phyloP scores from a whole-genome alignment of 192 early-diverging fungal genomes.

The Chytriomyces confervae region DNA sequence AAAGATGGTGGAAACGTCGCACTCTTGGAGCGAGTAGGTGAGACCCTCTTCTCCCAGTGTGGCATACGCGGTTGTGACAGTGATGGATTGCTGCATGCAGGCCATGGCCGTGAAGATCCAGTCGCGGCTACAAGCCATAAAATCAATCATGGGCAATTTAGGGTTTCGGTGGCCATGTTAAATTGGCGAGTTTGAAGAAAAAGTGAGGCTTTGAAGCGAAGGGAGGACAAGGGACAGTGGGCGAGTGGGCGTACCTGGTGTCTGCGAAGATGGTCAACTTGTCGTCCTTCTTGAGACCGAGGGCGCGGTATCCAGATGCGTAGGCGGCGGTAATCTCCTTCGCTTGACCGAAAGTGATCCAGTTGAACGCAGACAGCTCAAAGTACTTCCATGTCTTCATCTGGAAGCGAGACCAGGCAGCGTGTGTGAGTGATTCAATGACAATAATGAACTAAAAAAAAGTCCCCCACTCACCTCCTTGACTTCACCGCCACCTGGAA shows the following conservation, averaged over 20 bases:
- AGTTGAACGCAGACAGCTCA: slow-evolving; percentile 76
- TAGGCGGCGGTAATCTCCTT: slow-evolving; percentile 57
- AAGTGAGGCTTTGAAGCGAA: neutral
- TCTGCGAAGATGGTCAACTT: slow-evolving; percentile 52
- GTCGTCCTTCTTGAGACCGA: slow-evolving; percentile 57
- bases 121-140: slow-evolving; percentile 43
- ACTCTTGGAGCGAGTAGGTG: slow-evolving; percentile 81
- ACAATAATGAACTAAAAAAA: no score
- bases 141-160: neutral
- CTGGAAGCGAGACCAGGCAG: slow-evolving; percentile 14
- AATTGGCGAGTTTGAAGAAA: no score
- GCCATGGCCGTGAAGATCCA: slow-evolving; percentile 71
- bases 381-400: slow-evolving; percentile 83
- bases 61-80: slow-evolving; percentile 76
- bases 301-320: slow-evolving; percentile 74
- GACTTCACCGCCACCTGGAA: slow-evolving; percentile 56
- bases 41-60: slow-evolving; percentile 87
- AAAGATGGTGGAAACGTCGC: slow-evolving; percentile 74
- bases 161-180: no score
- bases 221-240: neutral
- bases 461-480: slow-evolving; percentile 33
- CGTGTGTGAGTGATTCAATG: no score
- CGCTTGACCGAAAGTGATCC: slow-evolving; percentile 78
- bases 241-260: slow-evolving; percentile 25
- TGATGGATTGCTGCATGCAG: slow-evolving; percentile 70